phyloP scores from a whole-genome alignment of 1,284 basidiomycete species.

The Stygiomarasmius scandens region DNA sequence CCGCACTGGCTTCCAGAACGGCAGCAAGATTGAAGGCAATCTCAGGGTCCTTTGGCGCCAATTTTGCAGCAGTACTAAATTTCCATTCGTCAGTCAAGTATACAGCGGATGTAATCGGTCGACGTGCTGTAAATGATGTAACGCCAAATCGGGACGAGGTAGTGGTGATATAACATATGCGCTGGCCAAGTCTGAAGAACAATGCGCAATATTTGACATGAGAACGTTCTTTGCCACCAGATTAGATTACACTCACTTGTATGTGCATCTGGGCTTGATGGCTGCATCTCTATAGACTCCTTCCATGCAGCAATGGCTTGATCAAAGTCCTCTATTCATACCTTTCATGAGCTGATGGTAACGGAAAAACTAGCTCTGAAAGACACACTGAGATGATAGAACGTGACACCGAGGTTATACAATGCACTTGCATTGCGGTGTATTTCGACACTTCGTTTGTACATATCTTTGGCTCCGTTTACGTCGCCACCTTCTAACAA shows the following conservation, averaged over 20 bases:
- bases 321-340: slow-evolving; percentile 75
- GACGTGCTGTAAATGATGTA: slow-evolving; percentile 83
- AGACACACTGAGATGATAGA: slow-evolving; percentile 81
- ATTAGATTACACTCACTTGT: slow-evolving; percentile 66
- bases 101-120: slow-evolving; percentile 16
- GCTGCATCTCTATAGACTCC: slow-evolving; percentile 81
- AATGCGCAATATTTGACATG: slow-evolving; percentile 9
- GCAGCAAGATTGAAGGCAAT: slow-evolving; percentile 94
- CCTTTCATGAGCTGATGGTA: slow-evolving; percentile 18
- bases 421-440: slow-evolving; percentile 82
- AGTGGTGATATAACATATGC: slow-evolving; percentile 91
- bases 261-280: slow-evolving; percentile 88
- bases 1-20: slow-evolving; percentile 85
- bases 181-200: slow-evolving; percentile 78
- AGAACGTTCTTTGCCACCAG: slow-evolving; percentile 13
- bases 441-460: slow-evolving; percentile 81
- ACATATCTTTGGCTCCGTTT: slow-evolving; percentile 75
- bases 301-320: slow-evolving; percentile 88
- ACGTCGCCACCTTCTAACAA: slow-evolving; percentile 92
- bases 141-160: slow-evolving; percentile 85
- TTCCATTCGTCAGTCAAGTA: slow-evolving; percentile 1
- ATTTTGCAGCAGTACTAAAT: slow-evolving; percentile 77
- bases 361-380: slow-evolving; percentile 20
- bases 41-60: slow-evolving; percentile 92
- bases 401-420: slow-evolving; percentile 88